phyloP scores from a whole-genome alignment of 306 rosid species.

The Begonia fuchsioides region DNA sequence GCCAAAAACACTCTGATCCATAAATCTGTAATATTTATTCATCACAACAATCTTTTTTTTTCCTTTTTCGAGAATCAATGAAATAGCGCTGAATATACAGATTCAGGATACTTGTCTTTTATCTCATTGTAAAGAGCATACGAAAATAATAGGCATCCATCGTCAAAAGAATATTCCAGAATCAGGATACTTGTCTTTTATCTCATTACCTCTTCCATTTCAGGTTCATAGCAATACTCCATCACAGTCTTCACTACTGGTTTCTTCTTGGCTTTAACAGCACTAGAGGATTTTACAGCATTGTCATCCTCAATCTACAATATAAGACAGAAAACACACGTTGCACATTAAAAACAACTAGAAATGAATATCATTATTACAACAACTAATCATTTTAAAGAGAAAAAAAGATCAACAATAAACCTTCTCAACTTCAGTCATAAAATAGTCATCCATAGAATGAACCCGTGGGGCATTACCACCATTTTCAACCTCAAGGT shows the following conservation, averaged over 20 bases:
- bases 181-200: background rate
- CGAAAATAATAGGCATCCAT: too few species aligned
- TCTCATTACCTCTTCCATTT: constrained; percentile 83
- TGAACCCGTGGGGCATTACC: constrained; percentile 89
- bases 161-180: too few species aligned
- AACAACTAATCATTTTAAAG: constrained; percentile 1
- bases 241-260: constrained; percentile 58
- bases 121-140: background rate
- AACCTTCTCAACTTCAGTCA: constrained; percentile 97
- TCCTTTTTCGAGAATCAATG: too few species aligned
- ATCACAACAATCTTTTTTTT: too few species aligned
- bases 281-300: constrained; percentile 44
- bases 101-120: too few species aligned
- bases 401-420: background rate
- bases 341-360: background rate
- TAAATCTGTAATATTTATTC: too few species aligned
- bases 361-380: background rate
- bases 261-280: constrained; percentile 61
- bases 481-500: constrained; percentile 80
- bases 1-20: too few species aligned
- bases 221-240: constrained; percentile 99
- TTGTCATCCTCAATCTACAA: constrained; percentile 66
- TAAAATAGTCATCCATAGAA: constrained; percentile 95
- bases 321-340: constrained; percentile 8
- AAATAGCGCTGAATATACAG: too few species aligned